Conservation (phyloP, 805 yeast species). For the Vanderwaltozyma polyspora region DNA sequence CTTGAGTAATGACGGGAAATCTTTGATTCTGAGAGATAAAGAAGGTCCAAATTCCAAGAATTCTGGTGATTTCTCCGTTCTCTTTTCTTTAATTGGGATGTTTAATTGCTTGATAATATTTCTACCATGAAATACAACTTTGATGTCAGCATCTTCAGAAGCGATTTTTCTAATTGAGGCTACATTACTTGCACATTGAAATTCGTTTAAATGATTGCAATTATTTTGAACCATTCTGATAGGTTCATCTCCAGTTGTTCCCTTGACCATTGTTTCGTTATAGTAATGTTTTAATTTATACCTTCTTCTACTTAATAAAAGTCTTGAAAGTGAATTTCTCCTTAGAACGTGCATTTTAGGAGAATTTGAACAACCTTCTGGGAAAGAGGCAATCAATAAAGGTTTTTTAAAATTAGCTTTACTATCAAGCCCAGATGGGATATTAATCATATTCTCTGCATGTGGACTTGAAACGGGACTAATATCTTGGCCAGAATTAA, state of each 20-base stretch:
- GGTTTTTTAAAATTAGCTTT: conserved; percentile 16
- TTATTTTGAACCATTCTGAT: not conserved
- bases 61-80: conserved; percentile 1
- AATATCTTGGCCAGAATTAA: not conserved
- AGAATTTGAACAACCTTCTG: conserved; percentile 18
- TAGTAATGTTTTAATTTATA: conserved; percentile 16
- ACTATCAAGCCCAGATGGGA: conserved; percentile 13
- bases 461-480: conserved; percentile 13
- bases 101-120: conserved; percentile 15
- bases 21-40: conserved; percentile 1
- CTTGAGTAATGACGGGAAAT: not conserved
- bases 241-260: conserved; percentile 2
- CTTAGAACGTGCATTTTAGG: conserved; percentile 19
- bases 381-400: conserved; percentile 21
- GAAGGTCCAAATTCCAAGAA: conserved; percentile 1
- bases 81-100: not conserved
- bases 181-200: conserved; percentile 17
- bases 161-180: conserved; percentile 15
- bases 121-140: conserved; percentile 19
- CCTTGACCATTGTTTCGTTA: conserved; percentile 2
- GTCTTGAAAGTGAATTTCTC: conserved; percentile 13
- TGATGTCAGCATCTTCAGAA: conserved; percentile 20
- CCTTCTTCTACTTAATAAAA: conserved; percentile 18
- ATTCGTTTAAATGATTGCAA: not conserved
- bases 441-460: conserved; percentile 18